Evolutionary conservation across 495 filamentous ascomycete species (phyloP), one percentile per base, ranked within the genome.

Genomic region (Lasiosphaeria miniovina): DNA sequence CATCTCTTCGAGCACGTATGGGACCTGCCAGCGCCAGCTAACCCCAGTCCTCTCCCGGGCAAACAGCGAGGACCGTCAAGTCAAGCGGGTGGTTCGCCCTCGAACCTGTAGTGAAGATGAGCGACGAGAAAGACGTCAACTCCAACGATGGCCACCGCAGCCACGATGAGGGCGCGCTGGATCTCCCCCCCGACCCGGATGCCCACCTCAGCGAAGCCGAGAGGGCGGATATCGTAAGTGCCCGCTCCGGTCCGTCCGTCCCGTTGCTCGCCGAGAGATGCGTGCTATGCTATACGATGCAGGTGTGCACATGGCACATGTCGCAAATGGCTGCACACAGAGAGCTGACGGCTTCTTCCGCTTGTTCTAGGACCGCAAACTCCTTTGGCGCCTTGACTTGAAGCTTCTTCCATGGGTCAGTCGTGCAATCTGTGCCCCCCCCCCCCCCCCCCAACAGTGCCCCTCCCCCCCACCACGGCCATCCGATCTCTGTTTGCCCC

Each of bases 371-470:
- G 88, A 91, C 58, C 80, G 83, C 5, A 78, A 77, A 48, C 78
- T 94, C 3, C 63, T 93, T 0, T 81, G 87, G 78, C 88, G 86
- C 67, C 78, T 93, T 6, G 89, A 93, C 61, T 56, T 85, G 17
- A 78, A 77, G 10, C 78, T 93, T 6, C 87, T 94, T 33, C 90
- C 90, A 36, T 93, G 88, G 90, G 69, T 84, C 62, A 67, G 70
- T 63, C 7, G 12, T 4, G 12, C 40, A 56, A n/a, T 36, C 5
- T n/a, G 14, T 24, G 10, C 14, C 31, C 4, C 17, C 36, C 3
- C 1, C 9, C 8, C 46, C 2, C 14, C 4, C 6, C 9, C 36
- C 1, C 12, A 6, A 5, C 24, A 24, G 24, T 24, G 24, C 24
- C 24, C 24, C 24, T 24, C 24, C 24, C 24, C 12, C 6, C 9